Base-by-base conservation (phyloP, 2,329 filamentous ascomycete species). In the Aspergillus piperis region DNA sequence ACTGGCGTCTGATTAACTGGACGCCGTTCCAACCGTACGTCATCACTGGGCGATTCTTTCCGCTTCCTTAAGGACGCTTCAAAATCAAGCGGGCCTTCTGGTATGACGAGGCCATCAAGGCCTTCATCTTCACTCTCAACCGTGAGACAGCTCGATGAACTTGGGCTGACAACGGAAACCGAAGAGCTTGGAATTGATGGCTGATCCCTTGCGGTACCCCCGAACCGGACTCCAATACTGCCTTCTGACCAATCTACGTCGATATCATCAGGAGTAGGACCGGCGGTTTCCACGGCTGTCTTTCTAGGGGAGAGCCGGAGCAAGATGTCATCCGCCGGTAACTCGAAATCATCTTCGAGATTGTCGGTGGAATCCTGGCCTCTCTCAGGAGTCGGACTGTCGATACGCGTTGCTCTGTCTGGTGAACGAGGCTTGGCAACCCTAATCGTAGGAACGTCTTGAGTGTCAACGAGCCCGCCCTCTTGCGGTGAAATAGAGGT, bases 111-210 rank as follows among this genome's bases (percentile, higher is more conserved):
- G n/a, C 94, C 94, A 62, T 95, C 91, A 62, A 98, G 85, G 6
- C 90, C 90, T 75, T 98, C 94, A 67, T 96, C 93, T 72, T 97
- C 94, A 71, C 93, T 98, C 79, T 97, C 95, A 8, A 87, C 85
- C 1, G 92, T 96, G 68, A 96, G 88, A 64, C 91, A 95, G 75
- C 94, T 98, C 19, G 92, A 91, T 58, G 96, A 85, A 74, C 93
- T 98, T 13, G 95, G 94, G 72, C 94, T 98, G 74, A 97, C 84
- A 27, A 91, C 91, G 41, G 93, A 96, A 38, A 89, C 87, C 17
- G 92, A 94, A 1, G 92, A 96, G 79, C 91, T 95, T 69, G 91
- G 88, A 70, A 88, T 88, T 52, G 91, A 93, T 42, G 86, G 87
- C n/a, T 83, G 85, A 70, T 94, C 91, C 68, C 91, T 87, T 65